These are phyloP conservation scores for Hysterangium stoloniferum DNA, from an alignment of 768 basidiomycete genomes.

Conservation along the genomic window DNA sequence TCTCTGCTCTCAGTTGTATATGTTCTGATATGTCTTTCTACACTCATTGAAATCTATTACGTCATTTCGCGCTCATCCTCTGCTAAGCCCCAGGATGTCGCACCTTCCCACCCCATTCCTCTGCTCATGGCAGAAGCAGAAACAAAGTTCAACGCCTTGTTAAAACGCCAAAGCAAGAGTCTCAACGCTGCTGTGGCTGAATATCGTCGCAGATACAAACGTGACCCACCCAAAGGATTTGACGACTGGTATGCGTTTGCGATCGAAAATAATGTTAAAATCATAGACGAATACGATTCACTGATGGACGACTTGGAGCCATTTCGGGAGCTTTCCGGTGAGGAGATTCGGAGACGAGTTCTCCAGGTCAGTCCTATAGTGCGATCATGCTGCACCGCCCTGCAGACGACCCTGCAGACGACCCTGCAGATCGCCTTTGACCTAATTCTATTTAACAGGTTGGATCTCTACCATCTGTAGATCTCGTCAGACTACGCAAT, in stretches of 20 bases:
- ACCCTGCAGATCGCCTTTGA: neutral
- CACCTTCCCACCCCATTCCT: constrained; percentile 88
- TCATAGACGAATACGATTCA: constrained; percentile 87
- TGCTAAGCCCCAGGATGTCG: too few species aligned
- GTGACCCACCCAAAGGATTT: constrained; percentile 84
- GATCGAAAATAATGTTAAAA: constrained; percentile 57
- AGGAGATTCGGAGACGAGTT: constrained; percentile 61
- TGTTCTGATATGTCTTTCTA: too few species aligned
- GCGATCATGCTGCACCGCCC: too few species aligned
- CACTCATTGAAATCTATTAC: too few species aligned
- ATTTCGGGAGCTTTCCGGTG: constrained; percentile 69
- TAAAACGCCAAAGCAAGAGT: constrained; percentile 72
- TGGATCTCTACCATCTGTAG: constrained; percentile 74
- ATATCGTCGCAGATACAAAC: constrained; percentile 70
- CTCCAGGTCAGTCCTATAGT: constrained; percentile 37
- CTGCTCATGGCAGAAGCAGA: constrained; percentile 81
- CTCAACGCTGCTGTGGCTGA: constrained; percentile 72
- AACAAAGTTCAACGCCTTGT: constrained; percentile 50
- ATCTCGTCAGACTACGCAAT: constrained; percentile 64
- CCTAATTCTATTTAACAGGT: constrained; percentile 40
- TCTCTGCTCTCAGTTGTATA: too few species aligned
- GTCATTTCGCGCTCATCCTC: too few species aligned
- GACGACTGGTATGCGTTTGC: constrained; percentile 87
- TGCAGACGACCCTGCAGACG: too few species aligned
- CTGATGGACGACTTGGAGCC: constrained; percentile 76